phyloP scores from a whole-genome alignment of 495 filamentous ascomycete genomes.

The Aspergillus avenaceus region DNA sequence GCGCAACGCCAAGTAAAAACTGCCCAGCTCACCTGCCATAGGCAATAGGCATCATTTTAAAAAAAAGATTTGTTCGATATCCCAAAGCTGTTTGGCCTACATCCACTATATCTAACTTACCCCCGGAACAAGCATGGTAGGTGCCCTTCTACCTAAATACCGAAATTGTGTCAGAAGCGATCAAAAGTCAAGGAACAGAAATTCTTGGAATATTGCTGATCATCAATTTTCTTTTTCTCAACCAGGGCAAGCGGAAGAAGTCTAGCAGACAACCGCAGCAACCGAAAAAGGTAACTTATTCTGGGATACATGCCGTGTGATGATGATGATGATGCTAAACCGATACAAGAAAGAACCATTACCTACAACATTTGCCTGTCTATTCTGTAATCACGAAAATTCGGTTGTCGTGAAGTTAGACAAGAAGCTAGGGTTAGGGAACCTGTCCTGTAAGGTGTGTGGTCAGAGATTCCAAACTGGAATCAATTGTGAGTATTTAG shows the following conservation, averaged over 20 bases:
- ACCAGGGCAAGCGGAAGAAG: constrained; percentile 95
- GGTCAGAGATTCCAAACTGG: constrained; percentile 87
- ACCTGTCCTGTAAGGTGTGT: constrained; percentile 85
- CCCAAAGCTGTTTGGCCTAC: too few relatives aligned
- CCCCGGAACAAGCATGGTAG: too few relatives aligned
- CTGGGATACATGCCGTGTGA: background rate
- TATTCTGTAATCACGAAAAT: constrained; percentile 97
- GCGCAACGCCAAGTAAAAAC: too few relatives aligned
- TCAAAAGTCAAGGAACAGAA: too few relatives aligned
- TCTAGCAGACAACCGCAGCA: constrained; percentile 77
- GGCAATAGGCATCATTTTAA: too few relatives aligned
- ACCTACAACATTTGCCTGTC: constrained; percentile 84
- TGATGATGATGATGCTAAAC: constrained; percentile 5
- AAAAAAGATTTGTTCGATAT: too few relatives aligned
- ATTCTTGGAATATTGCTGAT: too few relatives aligned
- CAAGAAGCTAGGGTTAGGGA: constrained; percentile 81
- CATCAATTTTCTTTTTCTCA: too few relatives aligned
- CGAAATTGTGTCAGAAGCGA: too few relatives aligned
- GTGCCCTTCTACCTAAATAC: too few relatives aligned
- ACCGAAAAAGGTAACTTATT: constrained; percentile 65
- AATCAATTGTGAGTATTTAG: constrained; percentile 72
- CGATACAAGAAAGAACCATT: constrained; percentile 73
- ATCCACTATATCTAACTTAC: too few relatives aligned
- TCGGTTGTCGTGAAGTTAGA: constrained; percentile 84
- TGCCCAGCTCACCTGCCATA: too few relatives aligned